Conservation (phyloP, 768 basidiomycete genomes). For the Leccinum arenicola region DNA sequence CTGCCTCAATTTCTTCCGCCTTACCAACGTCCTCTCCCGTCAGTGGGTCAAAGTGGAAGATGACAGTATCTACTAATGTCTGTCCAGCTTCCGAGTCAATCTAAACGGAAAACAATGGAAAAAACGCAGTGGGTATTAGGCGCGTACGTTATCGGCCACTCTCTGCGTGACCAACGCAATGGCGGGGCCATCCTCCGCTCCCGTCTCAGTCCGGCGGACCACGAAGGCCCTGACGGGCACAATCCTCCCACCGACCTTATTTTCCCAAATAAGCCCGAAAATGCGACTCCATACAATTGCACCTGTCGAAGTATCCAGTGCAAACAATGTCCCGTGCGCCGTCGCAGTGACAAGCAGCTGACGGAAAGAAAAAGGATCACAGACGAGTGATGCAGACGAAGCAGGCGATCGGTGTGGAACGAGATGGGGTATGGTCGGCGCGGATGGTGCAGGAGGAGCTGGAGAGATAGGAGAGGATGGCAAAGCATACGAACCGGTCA, state of each 20-base stretch:
- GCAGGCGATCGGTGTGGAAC: slow-evolving; percentile 26
- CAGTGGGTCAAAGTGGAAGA: slow-evolving; percentile 74
- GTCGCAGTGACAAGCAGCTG: slow-evolving; percentile 79
- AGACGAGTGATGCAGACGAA: slow-evolving; percentile 41
- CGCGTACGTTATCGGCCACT: slow-evolving; percentile 57
- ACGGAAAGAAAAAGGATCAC: slow-evolving; percentile 84
- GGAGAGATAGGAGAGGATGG: slow-evolving; percentile 35
- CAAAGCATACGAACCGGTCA: slow-evolving; percentile 62
- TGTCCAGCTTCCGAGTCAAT: slow-evolving; percentile 27
- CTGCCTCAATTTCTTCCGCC: slow-evolving; percentile 60
- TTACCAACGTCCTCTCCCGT: slow-evolving; percentile 77
- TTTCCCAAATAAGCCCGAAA: slow-evolving; percentile 70
- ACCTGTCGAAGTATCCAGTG: slow-evolving; percentile 77
- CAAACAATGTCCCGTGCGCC: slow-evolving; percentile 71
- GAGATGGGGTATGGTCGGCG: slow-evolving; percentile 18
- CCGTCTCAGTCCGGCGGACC: slow-evolving; percentile 32
- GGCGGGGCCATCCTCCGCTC: slow-evolving; percentile 28
- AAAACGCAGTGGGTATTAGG: background rate
- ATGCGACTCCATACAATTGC: slow-evolving; percentile 76
- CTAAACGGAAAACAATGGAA: background rate
- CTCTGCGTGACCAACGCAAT: slow-evolving; percentile 64
- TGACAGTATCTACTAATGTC: slow-evolving; percentile 65
- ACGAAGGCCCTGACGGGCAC: slow-evolving; percentile 62
- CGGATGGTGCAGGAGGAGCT: background rate
- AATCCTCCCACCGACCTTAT: slow-evolving; percentile 51